A percentile compares a stretch with the other conserved stretches of the same genome.
Evolutionary conservation across 352 stramenopile genomes (phyloP).

Genomic region (Globisporangium apiculatum): DNA sequence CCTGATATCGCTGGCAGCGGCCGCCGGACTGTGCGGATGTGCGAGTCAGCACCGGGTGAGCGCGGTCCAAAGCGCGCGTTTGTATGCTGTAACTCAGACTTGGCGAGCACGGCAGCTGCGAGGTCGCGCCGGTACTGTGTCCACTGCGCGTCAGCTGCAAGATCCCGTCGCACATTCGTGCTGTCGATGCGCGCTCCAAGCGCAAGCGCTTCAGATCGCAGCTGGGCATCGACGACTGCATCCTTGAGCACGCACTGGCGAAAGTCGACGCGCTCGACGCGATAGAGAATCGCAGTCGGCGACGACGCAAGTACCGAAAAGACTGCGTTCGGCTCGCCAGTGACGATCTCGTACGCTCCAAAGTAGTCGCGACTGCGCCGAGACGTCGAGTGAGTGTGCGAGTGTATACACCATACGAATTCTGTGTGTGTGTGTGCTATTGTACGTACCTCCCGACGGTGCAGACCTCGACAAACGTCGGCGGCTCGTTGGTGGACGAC

Average conservation of each 20-base stretch:
- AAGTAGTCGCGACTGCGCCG: slow-evolving; percentile 46
- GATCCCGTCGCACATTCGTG: slow-evolving; percentile 32
- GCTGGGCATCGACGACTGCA: slow-evolving; percentile 27
- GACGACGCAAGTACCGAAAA: slow-evolving; percentile 64
- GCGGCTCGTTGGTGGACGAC: slow-evolving; percentile 5
- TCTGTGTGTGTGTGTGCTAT: no score
- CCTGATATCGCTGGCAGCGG: slow-evolving; percentile 1
- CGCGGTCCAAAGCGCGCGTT: slow-evolving; percentile 33
- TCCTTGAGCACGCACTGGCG: slow-evolving; percentile 60
- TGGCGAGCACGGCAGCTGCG: slow-evolving; percentile 25
- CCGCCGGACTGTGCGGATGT: slow-evolving; percentile 8
- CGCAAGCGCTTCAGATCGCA: slow-evolving; percentile 32
- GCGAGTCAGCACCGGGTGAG: slow-evolving; percentile 9
- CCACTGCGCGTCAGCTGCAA: slow-evolving; percentile 42
- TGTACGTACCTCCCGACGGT: slow-evolving; percentile 17
- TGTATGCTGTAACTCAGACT: slow-evolving; percentile 27
- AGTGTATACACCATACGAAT: no score
- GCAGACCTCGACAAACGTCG: slow-evolving; percentile 49
- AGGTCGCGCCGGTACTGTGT: slow-evolving; percentile 42
- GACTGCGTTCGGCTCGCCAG: slow-evolving; percentile 23
- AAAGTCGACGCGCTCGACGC: slow-evolving; percentile 63
- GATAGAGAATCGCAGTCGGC: slow-evolving; percentile 48
- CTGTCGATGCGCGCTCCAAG: slow-evolving; percentile 33
- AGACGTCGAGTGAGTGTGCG: neutral
- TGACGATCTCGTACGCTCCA: slow-evolving; percentile 47